Percentiles rank a stretch among this genome's conserved stretches.
Evolutionary conservation across 768 basidiomycete species (phyloP).

Genomic region (Boletus sp.): DNA sequence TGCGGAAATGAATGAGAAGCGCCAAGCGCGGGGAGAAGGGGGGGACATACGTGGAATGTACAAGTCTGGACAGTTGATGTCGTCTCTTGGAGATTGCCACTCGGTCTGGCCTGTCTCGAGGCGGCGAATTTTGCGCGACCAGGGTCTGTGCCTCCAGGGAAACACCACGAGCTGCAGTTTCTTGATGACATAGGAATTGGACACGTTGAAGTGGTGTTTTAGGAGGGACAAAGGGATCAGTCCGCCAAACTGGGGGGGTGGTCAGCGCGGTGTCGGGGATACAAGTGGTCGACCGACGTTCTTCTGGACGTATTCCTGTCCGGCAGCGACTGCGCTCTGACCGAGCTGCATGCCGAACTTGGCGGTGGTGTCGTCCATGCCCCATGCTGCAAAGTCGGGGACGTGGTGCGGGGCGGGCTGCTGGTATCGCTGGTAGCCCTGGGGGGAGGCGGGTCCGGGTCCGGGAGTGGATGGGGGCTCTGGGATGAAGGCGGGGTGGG

Average conservation of each 20-base stretch:
- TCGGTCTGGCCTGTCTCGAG: conserved; percentile 65
- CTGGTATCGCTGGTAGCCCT: conserved; percentile 39
- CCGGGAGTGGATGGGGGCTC: conserved; percentile 74
- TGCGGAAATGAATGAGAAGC: conserved; percentile 31
- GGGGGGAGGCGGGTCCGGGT: conserved; percentile 68
- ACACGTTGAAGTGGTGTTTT: conserved; percentile 94
- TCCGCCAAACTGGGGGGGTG: conserved; percentile 61
- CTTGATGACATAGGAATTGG: conserved; percentile 90
- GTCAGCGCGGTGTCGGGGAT: conserved; percentile 4
- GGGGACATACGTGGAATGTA: conserved; percentile 81
- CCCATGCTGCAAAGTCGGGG: conserved; percentile 66
- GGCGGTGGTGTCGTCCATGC: conserved; percentile 89
- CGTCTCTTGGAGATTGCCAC: conserved; percentile 88
- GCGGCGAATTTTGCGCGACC: conserved; percentile 68
- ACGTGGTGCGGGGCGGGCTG: conserved; percentile 37
- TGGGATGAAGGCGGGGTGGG: conserved; percentile 82
- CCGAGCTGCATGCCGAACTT: conserved; percentile 97
- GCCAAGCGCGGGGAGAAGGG: background rate
- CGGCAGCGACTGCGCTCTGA: conserved; percentile 85
- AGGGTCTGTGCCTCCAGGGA: conserved; percentile 91
- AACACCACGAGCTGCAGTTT: conserved; percentile 90
- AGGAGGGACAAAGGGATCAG: conserved; percentile 73
- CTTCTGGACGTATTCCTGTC: conserved; percentile 93
- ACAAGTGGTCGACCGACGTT: conserved; percentile 57
- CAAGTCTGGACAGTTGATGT: conserved; percentile 93